These are phyloP conservation scores for Kwoniella sp. DNA, from an alignment of 768 basidiomycete genomes.

Conservation along the genomic window DNA sequence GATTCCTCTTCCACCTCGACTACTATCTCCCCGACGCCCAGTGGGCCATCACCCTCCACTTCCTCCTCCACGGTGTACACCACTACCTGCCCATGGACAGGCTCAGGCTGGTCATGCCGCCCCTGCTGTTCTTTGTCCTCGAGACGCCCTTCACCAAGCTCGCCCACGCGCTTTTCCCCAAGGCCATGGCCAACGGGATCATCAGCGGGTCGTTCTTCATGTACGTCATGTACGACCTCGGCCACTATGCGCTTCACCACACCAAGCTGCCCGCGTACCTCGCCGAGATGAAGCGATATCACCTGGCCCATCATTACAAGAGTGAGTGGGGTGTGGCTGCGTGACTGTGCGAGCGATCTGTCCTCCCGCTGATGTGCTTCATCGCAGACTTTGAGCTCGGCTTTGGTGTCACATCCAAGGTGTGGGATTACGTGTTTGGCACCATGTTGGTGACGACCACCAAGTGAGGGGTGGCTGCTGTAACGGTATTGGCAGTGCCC, in stretches of 20 bases:
- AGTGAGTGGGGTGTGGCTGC: slow-evolving; percentile 52
- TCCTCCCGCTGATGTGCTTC: too few species aligned
- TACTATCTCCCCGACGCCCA: slow-evolving; percentile 76
- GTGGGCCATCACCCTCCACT: slow-evolving; percentile 76
- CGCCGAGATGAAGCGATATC: slow-evolving; percentile 92
- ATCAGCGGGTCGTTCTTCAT: slow-evolving; percentile 69
- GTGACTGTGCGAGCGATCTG: too few species aligned
- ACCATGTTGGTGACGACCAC: slow-evolving; percentile 54
- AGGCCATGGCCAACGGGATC: slow-evolving; percentile 80
- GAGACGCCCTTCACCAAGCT: slow-evolving; percentile 82
- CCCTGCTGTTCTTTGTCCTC: slow-evolving; percentile 68
- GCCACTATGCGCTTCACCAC: slow-evolving; percentile 93
- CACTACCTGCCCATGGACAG: slow-evolving; percentile 97
- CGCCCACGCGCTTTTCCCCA: slow-evolving; percentile 74
- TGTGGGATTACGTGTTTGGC: slow-evolving; percentile 91
- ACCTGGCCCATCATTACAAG: slow-evolving; percentile 96
- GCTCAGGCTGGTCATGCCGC: slow-evolving; percentile 95
- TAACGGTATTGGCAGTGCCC: too few species aligned
- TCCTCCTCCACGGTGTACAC: slow-evolving; percentile 89
- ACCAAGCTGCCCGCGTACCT: slow-evolving; percentile 79
- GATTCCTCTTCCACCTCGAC: slow-evolving; percentile 97
- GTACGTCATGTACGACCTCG: slow-evolving; percentile 53
- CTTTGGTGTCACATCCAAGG: slow-evolving; percentile 86
- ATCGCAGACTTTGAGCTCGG: slow-evolving; percentile 76
- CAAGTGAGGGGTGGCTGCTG: too few species aligned